phyloP scores from a whole-genome alignment of 192 early-diverging fungal species.

The Backusella circina region DNA sequence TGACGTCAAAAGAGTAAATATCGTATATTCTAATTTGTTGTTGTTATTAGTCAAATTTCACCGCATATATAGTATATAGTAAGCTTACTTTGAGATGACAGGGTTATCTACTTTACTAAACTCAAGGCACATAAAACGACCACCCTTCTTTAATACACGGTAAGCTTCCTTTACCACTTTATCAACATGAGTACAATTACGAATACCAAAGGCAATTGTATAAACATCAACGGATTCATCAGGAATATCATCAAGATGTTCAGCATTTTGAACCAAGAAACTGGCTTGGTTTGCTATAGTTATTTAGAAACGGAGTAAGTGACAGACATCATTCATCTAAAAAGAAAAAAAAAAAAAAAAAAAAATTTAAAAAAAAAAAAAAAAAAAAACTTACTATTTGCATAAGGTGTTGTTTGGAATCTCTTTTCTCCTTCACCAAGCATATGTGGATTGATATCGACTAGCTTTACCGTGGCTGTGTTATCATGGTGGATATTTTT shows the following conservation, averaged over 20 bases:
- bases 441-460: conserved; percentile 98
- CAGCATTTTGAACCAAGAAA: conserved; percentile 89
- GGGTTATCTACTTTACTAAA: conserved; percentile 90
- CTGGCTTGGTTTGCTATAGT: conserved; percentile 53
- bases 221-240: conserved; percentile 86
- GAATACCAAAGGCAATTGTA: conserved; percentile 97
- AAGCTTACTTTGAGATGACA: conserved; percentile 59
- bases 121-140: conserved; percentile 94
- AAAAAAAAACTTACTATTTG: conserved; percentile 35
- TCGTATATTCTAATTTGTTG: conserved; percentile 77
- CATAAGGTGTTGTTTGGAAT: conserved; percentile 53
- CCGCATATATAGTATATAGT: not conserved
- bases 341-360: not conserved
- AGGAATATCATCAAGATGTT: conserved; percentile 70
- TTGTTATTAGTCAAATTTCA: not conserved
- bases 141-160: conserved; percentile 93
- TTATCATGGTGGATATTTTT: conserved; percentile 60
- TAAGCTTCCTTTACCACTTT: conserved; percentile 85
- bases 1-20: conserved; percentile 91
- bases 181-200: conserved; percentile 95
- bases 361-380: not conserved
- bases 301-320: not conserved
- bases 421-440: conserved; percentile 82
- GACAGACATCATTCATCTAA: conserved; percentile 19
- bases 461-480: conserved; percentile 73